Base-by-base conservation (phyloP, 1,284 basidiomycete genomes). In the Serendipita sp. region DNA sequence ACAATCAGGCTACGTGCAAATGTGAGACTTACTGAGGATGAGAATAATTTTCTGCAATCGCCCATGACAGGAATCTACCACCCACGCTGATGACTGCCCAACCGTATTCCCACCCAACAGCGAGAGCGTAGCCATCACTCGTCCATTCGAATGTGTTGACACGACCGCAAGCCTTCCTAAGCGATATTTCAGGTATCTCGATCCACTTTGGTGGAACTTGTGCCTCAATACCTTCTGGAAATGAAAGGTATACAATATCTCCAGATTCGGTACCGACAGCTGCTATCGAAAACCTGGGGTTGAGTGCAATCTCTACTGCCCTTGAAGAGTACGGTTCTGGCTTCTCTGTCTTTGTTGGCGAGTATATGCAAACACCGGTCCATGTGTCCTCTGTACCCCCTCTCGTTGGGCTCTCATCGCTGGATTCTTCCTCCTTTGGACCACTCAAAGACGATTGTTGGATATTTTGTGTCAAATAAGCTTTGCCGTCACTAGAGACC, bases 61-160 rank as follows among this genome's bases (percentile, higher is more conserved):
- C 82, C 75, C 83, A 86, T 4, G 85, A 85, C 63, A 92, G 76
- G 72, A 93, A 87, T 65, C 93, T 79, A 10, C 96, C 94, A 30
- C 91, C 90, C 35, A 95, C 86, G 70, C 89, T 94, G 78, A 93
- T 93, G 2, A 96, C 80, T 0, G 87, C 89, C 89, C 93, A 96
- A 2, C 93, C 94, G 64, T 82, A 74, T 66, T 85, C 80, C 86
- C 92, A 98, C 0, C 91, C 94, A 0, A 93, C 91, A n/a, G 93
- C 94, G n/a, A 99, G 78, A 0, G 91, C 92, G 73, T 96, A 93
- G 1, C 95, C 96, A 73, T 99, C 96, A 1, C 88, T 89, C 63
- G 87, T 94, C 91, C 93, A 97, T 67, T 91, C 83, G 72, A 97
- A 78, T 12, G 82, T 74, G 53, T 75, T 82, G 1, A 97, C 87